Evolutionary conservation across 1,284 basidiomycete genomes (phyloP).

Genomic region (Anthracocystis walkeri): DNA sequence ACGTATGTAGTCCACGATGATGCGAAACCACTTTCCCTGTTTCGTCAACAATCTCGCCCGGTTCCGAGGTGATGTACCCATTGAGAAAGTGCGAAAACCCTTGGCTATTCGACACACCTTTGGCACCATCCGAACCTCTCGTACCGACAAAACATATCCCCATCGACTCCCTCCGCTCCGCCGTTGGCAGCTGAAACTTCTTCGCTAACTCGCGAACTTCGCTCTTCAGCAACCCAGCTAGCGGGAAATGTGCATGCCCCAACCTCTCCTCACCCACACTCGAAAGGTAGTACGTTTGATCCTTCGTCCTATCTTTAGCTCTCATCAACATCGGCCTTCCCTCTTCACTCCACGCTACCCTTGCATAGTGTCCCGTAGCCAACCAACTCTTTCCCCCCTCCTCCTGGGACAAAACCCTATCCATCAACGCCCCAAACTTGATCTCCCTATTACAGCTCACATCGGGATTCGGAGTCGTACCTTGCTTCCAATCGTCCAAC

Average conservation of each 20-base stretch:
- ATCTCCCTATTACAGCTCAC: conserved; percentile 93
- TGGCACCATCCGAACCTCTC: conserved; percentile 69
- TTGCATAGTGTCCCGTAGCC: conserved; percentile 92
- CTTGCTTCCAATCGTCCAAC: conserved; percentile 57
- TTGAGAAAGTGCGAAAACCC: conserved; percentile 63
- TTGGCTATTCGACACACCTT: conserved; percentile 20
- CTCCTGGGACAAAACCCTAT: conserved; percentile 63
- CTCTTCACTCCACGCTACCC: conserved; percentile 72
- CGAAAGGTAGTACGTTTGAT: conserved; percentile 94
- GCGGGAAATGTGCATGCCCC: conserved; percentile 77
- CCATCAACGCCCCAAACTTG: conserved; percentile 89
- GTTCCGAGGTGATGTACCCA: conserved; percentile 79
- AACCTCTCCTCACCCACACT: conserved; percentile 50
- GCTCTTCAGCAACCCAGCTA: conserved; percentile 62
- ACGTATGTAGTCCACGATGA: conserved; percentile 86
- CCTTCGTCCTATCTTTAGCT: conserved; percentile 74
- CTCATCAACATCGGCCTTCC: conserved; percentile 43
- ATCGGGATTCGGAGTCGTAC: conserved; percentile 85
- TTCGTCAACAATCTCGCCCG: conserved; percentile 78
- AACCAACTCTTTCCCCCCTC: conserved; percentile 71
- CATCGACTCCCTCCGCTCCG: conserved; percentile 87
- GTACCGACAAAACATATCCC: conserved; percentile 94
- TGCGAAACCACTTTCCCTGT: conserved; percentile 75
- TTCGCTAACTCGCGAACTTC: conserved; percentile 84
- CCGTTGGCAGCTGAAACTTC: conserved; percentile 79